phyloP scores from a whole-genome alignment of 1,139 yeast species.

The Yamadazyma mexicana region DNA sequence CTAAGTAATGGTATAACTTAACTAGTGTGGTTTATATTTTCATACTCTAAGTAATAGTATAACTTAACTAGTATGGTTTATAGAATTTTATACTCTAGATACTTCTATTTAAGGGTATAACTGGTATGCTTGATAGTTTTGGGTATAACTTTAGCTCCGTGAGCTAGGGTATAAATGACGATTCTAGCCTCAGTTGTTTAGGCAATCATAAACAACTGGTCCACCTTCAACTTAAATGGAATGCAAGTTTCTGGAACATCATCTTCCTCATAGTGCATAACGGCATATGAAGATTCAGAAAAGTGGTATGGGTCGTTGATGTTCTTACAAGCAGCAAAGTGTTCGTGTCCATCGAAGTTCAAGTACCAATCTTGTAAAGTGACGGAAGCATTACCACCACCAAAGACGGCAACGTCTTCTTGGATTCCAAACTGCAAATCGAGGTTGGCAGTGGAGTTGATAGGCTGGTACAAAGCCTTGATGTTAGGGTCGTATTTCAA shows the following conservation, averaged over 20 bases:
- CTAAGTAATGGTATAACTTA: no score
- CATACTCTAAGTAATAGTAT: no score
- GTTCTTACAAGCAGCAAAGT: constrained; percentile 43
- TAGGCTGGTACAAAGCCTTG: constrained; percentile 4
- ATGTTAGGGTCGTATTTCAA: constrained; percentile 8
- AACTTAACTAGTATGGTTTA: no score
- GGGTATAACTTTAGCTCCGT: no score
- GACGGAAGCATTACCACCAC: constrained; percentile 14
- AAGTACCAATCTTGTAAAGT: constrained; percentile 18
- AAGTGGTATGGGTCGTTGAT: constrained; percentile 44
- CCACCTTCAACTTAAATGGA: constrained; percentile 19
- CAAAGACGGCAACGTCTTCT: constrained; percentile 14
- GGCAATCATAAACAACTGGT: background rate
- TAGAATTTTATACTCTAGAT: no score
- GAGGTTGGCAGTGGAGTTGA: background rate
- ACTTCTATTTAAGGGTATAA: no score
- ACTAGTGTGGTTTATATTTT: no score
- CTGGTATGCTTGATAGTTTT: no score
- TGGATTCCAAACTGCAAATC: constrained; percentile 8
- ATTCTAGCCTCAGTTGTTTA: no score
- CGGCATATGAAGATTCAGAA: constrained; percentile 28
- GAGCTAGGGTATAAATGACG: no score
- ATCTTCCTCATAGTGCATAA: constrained; percentile 15
- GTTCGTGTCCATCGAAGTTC: constrained; percentile 27
- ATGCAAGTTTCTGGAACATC: constrained; percentile 19